Conservation (phyloP, 345 rosid species). For the Aethionema arabicum region DNA sequence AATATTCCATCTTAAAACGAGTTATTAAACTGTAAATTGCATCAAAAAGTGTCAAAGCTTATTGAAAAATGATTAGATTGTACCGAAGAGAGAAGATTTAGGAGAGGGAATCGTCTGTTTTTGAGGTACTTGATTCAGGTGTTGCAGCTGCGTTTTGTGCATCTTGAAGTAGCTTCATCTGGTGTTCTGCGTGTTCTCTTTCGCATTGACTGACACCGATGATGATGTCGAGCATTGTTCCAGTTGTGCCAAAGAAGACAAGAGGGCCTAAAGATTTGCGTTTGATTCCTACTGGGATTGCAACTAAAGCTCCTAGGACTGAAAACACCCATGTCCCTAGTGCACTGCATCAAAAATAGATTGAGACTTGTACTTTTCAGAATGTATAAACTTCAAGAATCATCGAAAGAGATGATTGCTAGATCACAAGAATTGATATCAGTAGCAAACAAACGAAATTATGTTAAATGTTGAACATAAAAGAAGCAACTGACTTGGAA, state of each 20-base stretch:
- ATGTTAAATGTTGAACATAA: background rate
- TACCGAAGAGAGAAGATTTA: background rate
- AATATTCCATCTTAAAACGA: too few relatives aligned
- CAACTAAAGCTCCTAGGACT: conserved; percentile 75
- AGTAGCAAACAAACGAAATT: conserved; percentile 5
- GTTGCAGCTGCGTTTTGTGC: conserved; percentile 47
- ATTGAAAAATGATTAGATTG: background rate
- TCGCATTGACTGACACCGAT: conserved; percentile 86
- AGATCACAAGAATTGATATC: background rate
- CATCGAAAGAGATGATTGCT: background rate
- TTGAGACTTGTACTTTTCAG: background rate
- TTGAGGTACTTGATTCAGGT: conserved; percentile 9
- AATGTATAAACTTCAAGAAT: conserved; percentile 9
- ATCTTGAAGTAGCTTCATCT: conserved; percentile 69
- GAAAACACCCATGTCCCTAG: conserved; percentile 97
- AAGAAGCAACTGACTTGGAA: conserved; percentile 55
- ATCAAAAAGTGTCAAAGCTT: background rate
- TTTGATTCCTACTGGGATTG: conserved; percentile 90
- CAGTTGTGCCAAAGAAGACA: conserved; percentile 94
- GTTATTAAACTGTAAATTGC: background rate
- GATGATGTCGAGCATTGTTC: conserved; percentile 93
- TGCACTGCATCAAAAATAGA: conserved; percentile 48
- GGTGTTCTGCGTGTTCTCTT: conserved; percentile 97
- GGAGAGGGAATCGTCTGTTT: conserved; percentile 23
- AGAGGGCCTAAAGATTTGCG: conserved; percentile 86